Base-by-base conservation (phyloP, 148 eudicot species). In the Vaccinium vitisidaea region DNA sequence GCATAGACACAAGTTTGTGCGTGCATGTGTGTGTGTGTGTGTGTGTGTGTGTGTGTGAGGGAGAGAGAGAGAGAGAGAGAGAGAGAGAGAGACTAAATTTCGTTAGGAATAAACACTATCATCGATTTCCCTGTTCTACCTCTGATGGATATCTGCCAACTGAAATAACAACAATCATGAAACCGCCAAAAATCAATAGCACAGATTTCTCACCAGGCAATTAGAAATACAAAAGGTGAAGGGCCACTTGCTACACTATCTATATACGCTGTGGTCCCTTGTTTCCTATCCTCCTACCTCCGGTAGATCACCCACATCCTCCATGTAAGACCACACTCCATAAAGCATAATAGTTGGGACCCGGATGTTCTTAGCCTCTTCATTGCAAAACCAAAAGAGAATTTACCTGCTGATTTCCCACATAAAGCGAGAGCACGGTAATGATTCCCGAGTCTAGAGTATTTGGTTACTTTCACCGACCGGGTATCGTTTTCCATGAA, bases 141-240 rank as follows among this genome's bases (percentile, higher is more conserved):
- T 80, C 74, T 61, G 83, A 81, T 52, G 75, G 39, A 63, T 46
- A 63, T 81, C 43, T 43, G 75, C 74, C 83, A 39, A 81, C 74
- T 46, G 16, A 63, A 81, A 39, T 67, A 67, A 69, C 36, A 67
- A 10, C 7, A 9, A 43, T 63, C 36, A 81, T 21, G 19, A 16
- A 49, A 18, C 83, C 75, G 53, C 30, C 54, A 81, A 81, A 46
- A 81, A 59, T 63, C 71, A 63, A 46, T 27, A 81, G 55, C 49
- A n/a, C 75, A 46, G 53, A 81, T 81, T 81, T 63, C 83, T 52
- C 56, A 43, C 30, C 54, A 76, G 80, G 80, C 83, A 54, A 23
- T 19, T 56, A 19, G 39, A 59, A 56, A 55, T 55, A 75, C 71
- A 80, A 39, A 9, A 69, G 53, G 18, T 80, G 6, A 80, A 43